These are phyloP conservation scores for Phylloporus sp. DNA, from an alignment of 768 basidiomycete genomes.

Conservation along the genomic window DNA sequence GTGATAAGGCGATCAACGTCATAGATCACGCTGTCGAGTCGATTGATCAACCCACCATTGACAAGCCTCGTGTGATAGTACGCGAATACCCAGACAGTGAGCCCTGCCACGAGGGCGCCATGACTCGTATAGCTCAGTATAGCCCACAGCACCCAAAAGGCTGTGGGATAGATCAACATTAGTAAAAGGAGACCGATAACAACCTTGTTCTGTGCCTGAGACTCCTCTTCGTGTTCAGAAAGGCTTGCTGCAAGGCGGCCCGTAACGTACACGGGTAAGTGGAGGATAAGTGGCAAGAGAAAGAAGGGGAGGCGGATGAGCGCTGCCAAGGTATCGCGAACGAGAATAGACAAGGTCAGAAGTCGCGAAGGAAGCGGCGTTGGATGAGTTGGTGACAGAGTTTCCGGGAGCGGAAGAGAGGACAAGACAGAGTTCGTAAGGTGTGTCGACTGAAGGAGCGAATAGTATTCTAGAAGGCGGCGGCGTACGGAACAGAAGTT, in stretches of 20 bases:
- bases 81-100: constrained; percentile 71
- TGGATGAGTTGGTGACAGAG: constrained; percentile 75
- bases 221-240: constrained; percentile 85
- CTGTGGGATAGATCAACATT: constrained; percentile 71
- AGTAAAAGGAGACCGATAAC: constrained; percentile 78
- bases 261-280: constrained; percentile 83
- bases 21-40: constrained; percentile 18
- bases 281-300: constrained; percentile 77
- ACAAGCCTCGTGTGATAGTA: constrained; percentile 84
- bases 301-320: constrained; percentile 85
- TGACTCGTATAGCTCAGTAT: constrained; percentile 69
- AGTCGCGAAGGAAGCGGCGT: constrained; percentile 77
- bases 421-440: constrained; percentile 85
- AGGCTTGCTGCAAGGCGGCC: constrained; percentile 70
- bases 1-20: constrained; percentile 15
- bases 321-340: constrained; percentile 71
- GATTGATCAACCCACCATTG: constrained; percentile 56
- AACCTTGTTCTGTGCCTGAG: constrained; percentile 96
- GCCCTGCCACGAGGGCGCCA: constrained; percentile 70
- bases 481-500: constrained; percentile 61
- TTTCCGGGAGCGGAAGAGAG: constrained; percentile 77
- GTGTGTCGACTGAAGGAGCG: constrained; percentile 73
- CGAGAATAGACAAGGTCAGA: constrained; percentile 69
- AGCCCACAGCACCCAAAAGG: constrained; percentile 86
- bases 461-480: constrained; percentile 82